Percentiles rank a stretch among this genome's conserved stretches.
Conservation (phyloP, 192 early-diverging fungal genomes). For the Entrophospora sp. region DNA sequence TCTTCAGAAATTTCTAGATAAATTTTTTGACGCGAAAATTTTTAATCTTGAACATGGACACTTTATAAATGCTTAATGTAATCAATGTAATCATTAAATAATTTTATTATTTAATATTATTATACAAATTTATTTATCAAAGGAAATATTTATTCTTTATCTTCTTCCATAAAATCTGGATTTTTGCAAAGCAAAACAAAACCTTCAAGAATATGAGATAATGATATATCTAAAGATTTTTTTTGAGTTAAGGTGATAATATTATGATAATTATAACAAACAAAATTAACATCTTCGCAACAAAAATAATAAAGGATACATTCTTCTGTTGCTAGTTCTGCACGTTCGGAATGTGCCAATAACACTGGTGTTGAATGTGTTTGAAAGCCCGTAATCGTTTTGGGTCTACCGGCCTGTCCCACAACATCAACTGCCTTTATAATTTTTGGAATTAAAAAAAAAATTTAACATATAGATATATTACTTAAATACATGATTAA, state of each 20-base stretch:
- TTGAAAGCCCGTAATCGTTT: slow-evolving; percentile 99
- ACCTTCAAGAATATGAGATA: slow-evolving; percentile 84
- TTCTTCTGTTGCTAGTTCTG: slow-evolving; percentile 97
- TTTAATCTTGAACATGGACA: too few relatives aligned
- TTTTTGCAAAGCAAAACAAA: slow-evolving; percentile 97
- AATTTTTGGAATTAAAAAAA: too few relatives aligned
- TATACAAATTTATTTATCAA: too few relatives aligned
- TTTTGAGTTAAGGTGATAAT: not conserved
- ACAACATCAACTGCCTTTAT: slow-evolving; percentile 93
- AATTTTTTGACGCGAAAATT: too few relatives aligned
- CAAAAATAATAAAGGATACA: slow-evolving; percentile 33
- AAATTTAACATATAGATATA: not conserved
- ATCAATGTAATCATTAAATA: too few relatives aligned
- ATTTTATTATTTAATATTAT: too few relatives aligned
- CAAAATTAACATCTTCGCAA: not conserved
- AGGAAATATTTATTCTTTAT: slow-evolving; percentile 45
- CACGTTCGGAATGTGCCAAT: slow-evolving; percentile 91
- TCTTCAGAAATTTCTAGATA: too few relatives aligned
- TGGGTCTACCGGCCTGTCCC: slow-evolving; percentile 95
- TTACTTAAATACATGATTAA: not conserved
- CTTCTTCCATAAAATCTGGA: slow-evolving; percentile 72
- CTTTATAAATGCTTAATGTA: too few relatives aligned
- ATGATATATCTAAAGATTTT: slow-evolving; percentile 47
- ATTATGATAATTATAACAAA: not conserved
- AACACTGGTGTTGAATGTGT: slow-evolving; percentile 96